Evolutionary conservation across 495 filamentous ascomycete genomes (phyloP).

Genomic region (Aspergillus affinis): DNA sequence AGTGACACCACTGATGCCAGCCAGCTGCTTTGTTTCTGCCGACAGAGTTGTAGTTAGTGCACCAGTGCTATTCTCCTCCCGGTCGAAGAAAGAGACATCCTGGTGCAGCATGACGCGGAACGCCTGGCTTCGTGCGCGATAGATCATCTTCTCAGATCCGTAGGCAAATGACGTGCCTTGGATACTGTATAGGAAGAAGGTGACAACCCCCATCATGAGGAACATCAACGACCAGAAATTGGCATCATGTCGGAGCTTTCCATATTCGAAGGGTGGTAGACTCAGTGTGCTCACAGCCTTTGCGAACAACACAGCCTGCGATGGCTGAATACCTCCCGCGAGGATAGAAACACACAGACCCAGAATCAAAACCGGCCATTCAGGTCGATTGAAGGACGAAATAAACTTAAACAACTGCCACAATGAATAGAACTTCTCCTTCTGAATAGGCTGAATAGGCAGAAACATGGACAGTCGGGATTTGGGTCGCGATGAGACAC

Average conservation of each 20-base stretch:
- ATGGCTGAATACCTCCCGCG: slow-evolving; percentile 79
- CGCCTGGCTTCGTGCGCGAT: slow-evolving; percentile 71
- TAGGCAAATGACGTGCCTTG: slow-evolving; percentile 79
- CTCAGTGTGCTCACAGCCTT: slow-evolving; percentile 75
- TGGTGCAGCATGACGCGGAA: slow-evolving; percentile 88
- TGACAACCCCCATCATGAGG: slow-evolving; percentile 78
- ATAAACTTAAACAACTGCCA: slow-evolving; percentile 84
- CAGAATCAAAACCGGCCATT: slow-evolving; percentile 69
- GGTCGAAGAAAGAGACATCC: slow-evolving; percentile 86
- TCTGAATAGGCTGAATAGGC: slow-evolving; percentile 10
- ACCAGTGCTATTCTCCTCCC: slow-evolving; percentile 76
- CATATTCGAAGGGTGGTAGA: slow-evolving; percentile 43
- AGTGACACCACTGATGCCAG: slow-evolving; percentile 76
- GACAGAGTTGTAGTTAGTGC: slow-evolving; percentile 79
- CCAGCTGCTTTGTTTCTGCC: slow-evolving; percentile 78
- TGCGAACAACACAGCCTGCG: slow-evolving; percentile 89
- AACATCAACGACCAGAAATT: slow-evolving; percentile 96
- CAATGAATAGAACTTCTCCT: slow-evolving; percentile 58
- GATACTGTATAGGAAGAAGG: slow-evolving; percentile 63
- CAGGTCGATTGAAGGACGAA: slow-evolving; percentile 74
- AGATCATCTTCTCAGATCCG: slow-evolving; percentile 78
- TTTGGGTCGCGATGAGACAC: slow-evolving; percentile 5
- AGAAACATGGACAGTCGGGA: slow-evolving; percentile 9
- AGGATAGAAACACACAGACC: slow-evolving; percentile 81
- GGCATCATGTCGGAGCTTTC: slow-evolving; percentile 58